Conservation (phyloP, 768 basidiomycete species). For the Calocybe gangraenosa region DNA sequence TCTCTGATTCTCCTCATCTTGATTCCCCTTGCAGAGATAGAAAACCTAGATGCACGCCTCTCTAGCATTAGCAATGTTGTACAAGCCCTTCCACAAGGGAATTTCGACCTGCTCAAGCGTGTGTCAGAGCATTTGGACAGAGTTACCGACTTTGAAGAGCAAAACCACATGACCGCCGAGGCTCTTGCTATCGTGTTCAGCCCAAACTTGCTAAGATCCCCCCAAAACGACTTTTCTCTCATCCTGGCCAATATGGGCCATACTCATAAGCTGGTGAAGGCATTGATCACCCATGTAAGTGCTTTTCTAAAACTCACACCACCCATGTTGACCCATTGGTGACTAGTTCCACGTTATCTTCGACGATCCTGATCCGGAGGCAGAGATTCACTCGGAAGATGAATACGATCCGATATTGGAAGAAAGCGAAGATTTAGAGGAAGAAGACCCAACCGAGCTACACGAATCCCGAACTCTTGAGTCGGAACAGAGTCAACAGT, state of each 20-base stretch:
- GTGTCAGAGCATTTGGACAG: conserved; percentile 86
- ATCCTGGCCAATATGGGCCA: conserved; percentile 79
- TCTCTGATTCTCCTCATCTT: background rate
- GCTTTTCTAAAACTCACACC: background rate
- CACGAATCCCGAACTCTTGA: conserved; percentile 12
- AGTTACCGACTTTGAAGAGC: conserved; percentile 85
- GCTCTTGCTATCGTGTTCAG: conserved; percentile 84
- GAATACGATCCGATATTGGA: conserved; percentile 67
- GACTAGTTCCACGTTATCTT: conserved; percentile 64
- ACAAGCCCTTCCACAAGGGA: conserved; percentile 62
- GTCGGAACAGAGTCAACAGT: conserved; percentile 14
- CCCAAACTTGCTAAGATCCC: conserved; percentile 73
- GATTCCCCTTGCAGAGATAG: conserved; percentile 42
- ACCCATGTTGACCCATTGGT: background rate
- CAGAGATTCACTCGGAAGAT: conserved; percentile 56
- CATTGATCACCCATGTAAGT: conserved; percentile 71
- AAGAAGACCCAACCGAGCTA: conserved; percentile 13
- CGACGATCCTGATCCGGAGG: conserved; percentile 63
- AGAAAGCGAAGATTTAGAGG: conserved; percentile 57
- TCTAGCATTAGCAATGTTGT: conserved; percentile 62
- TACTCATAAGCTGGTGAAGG: conserved; percentile 71
- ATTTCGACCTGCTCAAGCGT: conserved; percentile 77
- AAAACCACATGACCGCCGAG: conserved; percentile 88
- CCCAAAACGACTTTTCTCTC: conserved; percentile 72
- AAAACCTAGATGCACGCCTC: conserved; percentile 65